Conservation (phyloP, 2,329 filamentous ascomycete species). For the Arthroderma sp. region DNA sequence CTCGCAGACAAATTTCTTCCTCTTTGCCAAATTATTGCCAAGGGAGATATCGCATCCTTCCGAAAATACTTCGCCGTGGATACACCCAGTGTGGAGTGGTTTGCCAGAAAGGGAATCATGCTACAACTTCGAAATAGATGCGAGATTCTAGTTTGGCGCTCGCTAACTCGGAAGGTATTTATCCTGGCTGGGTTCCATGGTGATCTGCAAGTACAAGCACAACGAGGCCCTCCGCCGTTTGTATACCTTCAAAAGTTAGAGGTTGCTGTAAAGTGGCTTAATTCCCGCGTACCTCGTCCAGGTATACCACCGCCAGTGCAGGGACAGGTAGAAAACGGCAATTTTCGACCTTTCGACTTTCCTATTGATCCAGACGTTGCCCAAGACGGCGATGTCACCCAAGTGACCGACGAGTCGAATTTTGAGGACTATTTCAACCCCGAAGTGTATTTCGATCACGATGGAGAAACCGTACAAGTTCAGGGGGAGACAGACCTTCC, state of each 20-base stretch:
- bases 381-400: constrained; percentile 10
- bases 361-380: constrained; percentile 22
- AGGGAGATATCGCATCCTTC: constrained; percentile 62
- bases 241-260: constrained; percentile 60
- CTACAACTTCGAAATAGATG: constrained; percentile 64
- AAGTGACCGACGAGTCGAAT: constrained; percentile 14
- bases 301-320: neutral
- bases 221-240: constrained; percentile 51
- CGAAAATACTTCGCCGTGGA: constrained; percentile 50
- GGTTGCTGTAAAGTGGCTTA: constrained; percentile 49
- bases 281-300: constrained; percentile 23
- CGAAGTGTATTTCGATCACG: constrained; percentile 21
- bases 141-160: constrained; percentile 72
- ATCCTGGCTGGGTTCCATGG: constrained; percentile 63
- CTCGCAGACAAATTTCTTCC: constrained; percentile 57
- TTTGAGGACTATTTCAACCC: constrained; percentile 26
- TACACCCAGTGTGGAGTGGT: constrained; percentile 51
- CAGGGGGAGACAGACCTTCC: constrained; percentile 4
- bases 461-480: constrained; percentile 14
- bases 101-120: constrained; percentile 61
- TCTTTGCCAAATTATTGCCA: constrained; percentile 56
- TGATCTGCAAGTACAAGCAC: constrained; percentile 23
- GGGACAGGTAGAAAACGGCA: neutral
- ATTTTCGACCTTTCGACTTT: constrained; percentile 8
- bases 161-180: constrained; percentile 64